These are phyloP conservation scores for Furcasterigmium sp. DNA, from an alignment of 2,329 filamentous ascomycete genomes.

Conservation along the genomic window DNA sequence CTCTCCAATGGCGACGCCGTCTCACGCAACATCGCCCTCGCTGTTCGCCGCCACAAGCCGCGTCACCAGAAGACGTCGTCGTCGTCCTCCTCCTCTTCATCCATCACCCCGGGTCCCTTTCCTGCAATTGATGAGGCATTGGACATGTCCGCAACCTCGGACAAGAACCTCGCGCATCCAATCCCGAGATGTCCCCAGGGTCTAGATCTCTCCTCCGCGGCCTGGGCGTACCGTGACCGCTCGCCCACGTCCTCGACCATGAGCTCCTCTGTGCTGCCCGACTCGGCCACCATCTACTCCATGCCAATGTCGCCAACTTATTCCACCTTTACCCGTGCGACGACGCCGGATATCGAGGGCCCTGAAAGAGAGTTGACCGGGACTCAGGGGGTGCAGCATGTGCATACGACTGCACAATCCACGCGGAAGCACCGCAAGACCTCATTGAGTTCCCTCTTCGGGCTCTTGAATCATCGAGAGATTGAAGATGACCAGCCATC, in stretches of 20 bases:
- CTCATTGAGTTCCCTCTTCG: neutral
- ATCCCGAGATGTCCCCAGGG: constrained; percentile 10
- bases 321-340: constrained; percentile 12
- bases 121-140: constrained; percentile 3
- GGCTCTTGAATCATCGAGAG: neutral
- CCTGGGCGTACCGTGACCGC: constrained; percentile 13
- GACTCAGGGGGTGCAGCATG: neutral
- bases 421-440: neutral
- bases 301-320: constrained; percentile 14
- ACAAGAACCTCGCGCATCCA: constrained; percentile 5
- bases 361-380: constrained; percentile 1
- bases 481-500: neutral
- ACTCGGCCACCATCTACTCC: constrained; percentile 32
- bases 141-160: constrained; percentile 5
- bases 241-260: constrained; percentile 30
- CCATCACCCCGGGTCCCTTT: neutral
- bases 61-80: constrained; percentile 8
- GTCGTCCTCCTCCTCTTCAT: constrained; percentile 2
- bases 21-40: too few species aligned
- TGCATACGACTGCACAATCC: neutral
- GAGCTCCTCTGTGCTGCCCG: constrained; percentile 30
- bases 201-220: constrained; percentile 8
- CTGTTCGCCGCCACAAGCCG: constrained; percentile 7
- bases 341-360: constrained; percentile 10
- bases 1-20: constrained; percentile 5